Evolutionary conservation across 2,329 filamentous ascomycete genomes (phyloP), one percentile per base, ranked within the genome.

Genomic region (Hypoxylon sp.): DNA sequence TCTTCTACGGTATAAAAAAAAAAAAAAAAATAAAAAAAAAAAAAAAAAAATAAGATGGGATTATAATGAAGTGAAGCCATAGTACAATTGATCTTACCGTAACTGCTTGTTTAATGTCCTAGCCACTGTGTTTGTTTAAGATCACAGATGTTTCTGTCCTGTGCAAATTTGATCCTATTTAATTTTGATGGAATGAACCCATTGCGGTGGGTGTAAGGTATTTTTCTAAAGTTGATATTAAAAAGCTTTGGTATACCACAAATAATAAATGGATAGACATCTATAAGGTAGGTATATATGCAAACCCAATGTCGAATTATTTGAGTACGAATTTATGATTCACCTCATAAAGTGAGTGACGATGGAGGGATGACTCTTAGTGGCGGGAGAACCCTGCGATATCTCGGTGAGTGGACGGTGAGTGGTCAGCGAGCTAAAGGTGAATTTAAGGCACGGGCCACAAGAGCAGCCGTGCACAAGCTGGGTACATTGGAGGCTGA

Each of bases 401-500:
- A 3, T 5, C 5, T 22, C 39, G 39, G 39, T 44, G 39, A 44
- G 39, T 44, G n/a, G 8, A 44, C 3, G 39, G 39, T 44, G 39
- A 44, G 39, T 31, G 29, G 29, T 31, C 29, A 6, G 29, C n/a
- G 11, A 44, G 14, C 13, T 19, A n/a, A 8, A 42, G 37, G n/a
- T 42, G 37, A 42, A 14, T 1, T 31, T 6, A 5, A 5, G 13
- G 26, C 54, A 56, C 54, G 19, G 42, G 8, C 42, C 54, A 33
- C 4, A 35, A n/a, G 5, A 6, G 22, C 31, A 24, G 26, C 54
- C 31, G 61, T 58, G 53, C 54, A 35, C 11, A 29, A 24, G 14
- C n/a, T 39, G 11, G 29, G 29, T 53, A 11, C 35, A 44, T 39
- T 53, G 46, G 63, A 63, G 63, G 59, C 46, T 64, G 53, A 58